Evolutionary conservation across 495 filamentous ascomycete genomes (phyloP).

Genomic region (Daldinia vernicosa): DNA sequence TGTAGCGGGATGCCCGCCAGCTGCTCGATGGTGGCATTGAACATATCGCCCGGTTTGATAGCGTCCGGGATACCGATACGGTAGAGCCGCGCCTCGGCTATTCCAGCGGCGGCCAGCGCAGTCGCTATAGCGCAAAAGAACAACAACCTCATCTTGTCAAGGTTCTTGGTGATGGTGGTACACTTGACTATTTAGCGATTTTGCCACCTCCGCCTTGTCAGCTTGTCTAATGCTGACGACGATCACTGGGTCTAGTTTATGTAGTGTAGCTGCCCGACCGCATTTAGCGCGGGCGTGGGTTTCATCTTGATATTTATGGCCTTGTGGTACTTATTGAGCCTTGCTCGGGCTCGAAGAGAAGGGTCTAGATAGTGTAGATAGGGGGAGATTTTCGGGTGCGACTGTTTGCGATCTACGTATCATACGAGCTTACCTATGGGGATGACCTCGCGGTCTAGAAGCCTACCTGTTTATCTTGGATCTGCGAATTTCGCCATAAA

Average conservation of each 20-base stretch:
- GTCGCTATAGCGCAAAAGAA: neutral
- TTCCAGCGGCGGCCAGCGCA: neutral
- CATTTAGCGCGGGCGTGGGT: neutral
- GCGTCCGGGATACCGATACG: slow-evolving; percentile 10
- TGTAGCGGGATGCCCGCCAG: neutral
- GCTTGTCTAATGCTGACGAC: neutral
- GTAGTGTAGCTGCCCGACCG: slow-evolving; percentile 1
- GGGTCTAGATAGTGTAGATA: neutral
- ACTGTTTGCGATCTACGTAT: neutral
- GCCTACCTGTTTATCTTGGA: neutral
- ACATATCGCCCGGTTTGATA: slow-evolving; percentile 15
- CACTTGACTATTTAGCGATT: neutral
- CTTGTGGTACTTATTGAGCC: neutral
- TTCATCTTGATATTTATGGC: neutral
- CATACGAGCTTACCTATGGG: neutral
- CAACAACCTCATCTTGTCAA: neutral
- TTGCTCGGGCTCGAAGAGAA: neutral
- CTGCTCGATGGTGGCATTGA: slow-evolving; percentile 6
- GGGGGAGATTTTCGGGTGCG: neutral
- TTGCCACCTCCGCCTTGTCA: neutral
- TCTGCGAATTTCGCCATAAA: neutral
- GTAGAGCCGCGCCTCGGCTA: slow-evolving; percentile 1
- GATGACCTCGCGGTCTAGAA: neutral
- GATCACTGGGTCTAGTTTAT: neutral
- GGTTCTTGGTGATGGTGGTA: no score